A percentile compares a stretch with the other conserved stretches of the same genome.
Evolutionary conservation across 345 rosid species (phyloP).

Genomic region (Bruguiera sexangula): DNA sequence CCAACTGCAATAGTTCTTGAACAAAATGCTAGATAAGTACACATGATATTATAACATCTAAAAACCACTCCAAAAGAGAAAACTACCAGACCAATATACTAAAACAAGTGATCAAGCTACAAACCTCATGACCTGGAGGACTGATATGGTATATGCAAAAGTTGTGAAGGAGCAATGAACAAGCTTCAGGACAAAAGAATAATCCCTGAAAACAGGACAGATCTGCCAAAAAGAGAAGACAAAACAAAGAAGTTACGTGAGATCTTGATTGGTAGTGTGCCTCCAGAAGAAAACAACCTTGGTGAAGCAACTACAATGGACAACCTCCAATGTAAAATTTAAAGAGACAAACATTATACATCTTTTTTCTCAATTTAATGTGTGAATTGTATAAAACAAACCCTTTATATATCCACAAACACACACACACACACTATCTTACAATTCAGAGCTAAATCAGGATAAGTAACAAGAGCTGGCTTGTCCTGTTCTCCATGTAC

Average conservation of each 20-base stretch:
- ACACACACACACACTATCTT: constrained; percentile 18
- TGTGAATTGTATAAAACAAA: not conserved
- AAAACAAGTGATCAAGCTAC: constrained; percentile 16
- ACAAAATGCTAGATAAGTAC: too few relatives aligned
- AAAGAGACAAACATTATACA: not conserved
- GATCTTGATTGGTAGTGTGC: constrained; percentile 1
- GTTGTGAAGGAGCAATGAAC: constrained; percentile 87
- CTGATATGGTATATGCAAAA: constrained; percentile 93
- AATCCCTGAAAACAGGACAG: constrained; percentile 87
- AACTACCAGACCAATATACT: not conserved
- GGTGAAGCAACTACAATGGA: not conserved
- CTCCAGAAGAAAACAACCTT: not conserved
- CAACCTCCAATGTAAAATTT: not conserved
- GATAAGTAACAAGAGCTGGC: constrained; percentile 84
- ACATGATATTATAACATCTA: constrained; percentile 44
- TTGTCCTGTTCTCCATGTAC: constrained; percentile 80
- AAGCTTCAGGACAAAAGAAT: constrained; percentile 83
- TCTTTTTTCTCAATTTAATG: constrained; percentile 2
- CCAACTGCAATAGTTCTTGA: constrained; percentile 86
- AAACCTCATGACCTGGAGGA: constrained; percentile 97
- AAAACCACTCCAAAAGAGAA: constrained; percentile 47
- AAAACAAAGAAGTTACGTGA: constrained; percentile 21
- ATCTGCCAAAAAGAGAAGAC: constrained; percentile 43
- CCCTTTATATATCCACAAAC: too few relatives aligned
- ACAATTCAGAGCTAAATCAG: constrained; percentile 85